A percentile compares a stretch with the other conserved stretches of the same genome.
Conservation (phyloP, 192 early-diverging fungal species). For the Thamnidium elegans region DNA sequence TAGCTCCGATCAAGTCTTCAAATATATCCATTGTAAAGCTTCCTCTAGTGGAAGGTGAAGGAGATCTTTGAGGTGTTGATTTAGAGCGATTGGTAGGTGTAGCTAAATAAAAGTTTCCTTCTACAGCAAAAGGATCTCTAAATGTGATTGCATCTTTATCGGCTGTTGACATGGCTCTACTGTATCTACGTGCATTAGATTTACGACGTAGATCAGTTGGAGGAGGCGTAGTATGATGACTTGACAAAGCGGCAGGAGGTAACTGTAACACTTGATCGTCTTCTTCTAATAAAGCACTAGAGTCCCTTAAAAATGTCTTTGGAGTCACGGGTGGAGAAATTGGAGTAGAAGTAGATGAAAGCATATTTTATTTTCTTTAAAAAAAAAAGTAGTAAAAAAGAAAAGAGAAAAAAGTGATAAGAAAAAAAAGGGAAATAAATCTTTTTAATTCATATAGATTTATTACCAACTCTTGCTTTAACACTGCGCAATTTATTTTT, state of each 20-base stretch:
- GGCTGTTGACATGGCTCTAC: conserved; percentile 7
- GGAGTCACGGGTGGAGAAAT: conserved; percentile 17
- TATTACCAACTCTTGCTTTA: too few species aligned
- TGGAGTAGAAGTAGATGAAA: not conserved
- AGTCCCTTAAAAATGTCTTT: conserved; percentile 1
- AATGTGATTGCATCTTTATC: not conserved
- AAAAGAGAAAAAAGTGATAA: too few species aligned
- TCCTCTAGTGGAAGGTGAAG: not conserved
- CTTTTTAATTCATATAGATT: too few species aligned
- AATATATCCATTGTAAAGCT: conserved; percentile 11
- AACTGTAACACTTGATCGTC: conserved; percentile 7
- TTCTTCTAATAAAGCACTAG: not conserved
- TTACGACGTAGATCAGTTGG: conserved; percentile 5
- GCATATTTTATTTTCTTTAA: too few species aligned
- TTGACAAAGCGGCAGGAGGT: conserved; percentile 5
- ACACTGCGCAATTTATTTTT: too few species aligned
- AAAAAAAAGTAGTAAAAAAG: too few species aligned
- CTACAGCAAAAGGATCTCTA: not conserved
- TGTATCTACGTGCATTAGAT: conserved; percentile 6
- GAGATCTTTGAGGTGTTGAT: not conserved
- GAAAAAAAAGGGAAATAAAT: too few species aligned
- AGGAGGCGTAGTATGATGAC: not conserved
- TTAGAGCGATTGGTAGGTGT: conserved; percentile 13
- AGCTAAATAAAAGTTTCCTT: conserved; percentile 5
- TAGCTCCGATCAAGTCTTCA: not conserved